Evolutionary conservation across 768 basidiomycete species (phyloP), one percentile per base, ranked within the genome.

Genomic region (Crucibulum laeve): DNA sequence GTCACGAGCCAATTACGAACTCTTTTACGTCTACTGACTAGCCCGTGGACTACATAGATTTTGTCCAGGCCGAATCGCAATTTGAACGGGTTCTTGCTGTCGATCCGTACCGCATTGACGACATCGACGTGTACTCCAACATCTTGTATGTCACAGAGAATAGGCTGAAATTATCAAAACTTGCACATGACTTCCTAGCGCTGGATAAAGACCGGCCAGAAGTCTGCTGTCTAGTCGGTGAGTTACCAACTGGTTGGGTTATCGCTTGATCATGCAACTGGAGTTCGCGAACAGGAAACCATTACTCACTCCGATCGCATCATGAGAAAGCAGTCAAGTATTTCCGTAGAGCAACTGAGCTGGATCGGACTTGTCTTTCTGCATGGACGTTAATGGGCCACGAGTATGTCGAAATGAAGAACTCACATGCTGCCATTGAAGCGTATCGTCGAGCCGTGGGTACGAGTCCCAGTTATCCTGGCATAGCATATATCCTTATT

Each of bases 331-430:
- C 96, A 1, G 85, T 97, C 51, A 87, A 87, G 55, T 97, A 97
- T 64, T 98, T 98, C 66, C 77, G 86, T 50, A 79, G 94, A 46
- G 92, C 95, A 5, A 88, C 93, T n/a, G 86, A 94, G 56, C 79
- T 99, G 37, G 94, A 99, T 62, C 79, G 89, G 43, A 93, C 88
- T 1, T 98, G 93, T 64, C 74, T 98, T 35, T 89, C 93, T 5
- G 96, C 96, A 4, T 99, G 96, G 96, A 98, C 95, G 3, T 68
- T 99, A 50, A 93, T 99, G 91, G 96, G 96, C 1, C 96, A 99
- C 57, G 96, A 98, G 64, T 97, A 89, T 55, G 88, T 99, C 34
- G 96, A 99, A 67, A 84, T 96, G 84, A 98, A 98, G 68, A 98
- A 99, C 62, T 92, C 92, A 4, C 94, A 98, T 71, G 96, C 96